phyloP scores from a whole-genome alignment of 2,329 filamentous ascomycete species.

The Aspergillus persii region DNA sequence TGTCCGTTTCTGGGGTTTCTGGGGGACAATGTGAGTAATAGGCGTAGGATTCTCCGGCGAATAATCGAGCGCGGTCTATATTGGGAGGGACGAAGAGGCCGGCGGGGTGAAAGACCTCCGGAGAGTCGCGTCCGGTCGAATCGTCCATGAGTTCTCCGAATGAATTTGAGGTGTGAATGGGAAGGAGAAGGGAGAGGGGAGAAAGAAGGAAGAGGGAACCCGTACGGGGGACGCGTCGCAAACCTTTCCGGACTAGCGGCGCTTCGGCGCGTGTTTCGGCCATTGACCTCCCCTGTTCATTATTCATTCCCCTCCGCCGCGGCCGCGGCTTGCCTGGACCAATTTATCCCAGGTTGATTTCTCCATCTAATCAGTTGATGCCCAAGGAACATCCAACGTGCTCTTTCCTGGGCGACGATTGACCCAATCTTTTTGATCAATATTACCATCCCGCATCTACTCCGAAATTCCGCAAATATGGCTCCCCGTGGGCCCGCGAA shows the following conservation, averaged over 20 bases:
- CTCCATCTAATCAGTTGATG: not conserved
- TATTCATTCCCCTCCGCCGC: slow-evolving; percentile 22
- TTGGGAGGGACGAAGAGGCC: slow-evolving; percentile 66
- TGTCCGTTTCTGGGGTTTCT: slow-evolving; percentile 50
- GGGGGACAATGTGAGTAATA: slow-evolving; percentile 69
- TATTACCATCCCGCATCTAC: slow-evolving; percentile 4
- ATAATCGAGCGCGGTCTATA: slow-evolving; percentile 56
- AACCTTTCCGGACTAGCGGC: slow-evolving; percentile 36
- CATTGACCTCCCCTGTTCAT: slow-evolving; percentile 12
- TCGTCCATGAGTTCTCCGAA: slow-evolving; percentile 32
- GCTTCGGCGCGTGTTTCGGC: slow-evolving; percentile 19
- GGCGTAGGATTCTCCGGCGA: slow-evolving; percentile 66
- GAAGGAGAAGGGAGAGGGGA: not conserved
- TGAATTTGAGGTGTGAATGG: too few species aligned
- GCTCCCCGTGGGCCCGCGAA: slow-evolving; percentile 41
- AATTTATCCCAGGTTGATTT: not conserved
- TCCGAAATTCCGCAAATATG: slow-evolving; percentile 25
- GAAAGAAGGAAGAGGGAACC: not conserved
- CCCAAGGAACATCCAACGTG: not conserved
- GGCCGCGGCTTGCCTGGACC: not conserved
- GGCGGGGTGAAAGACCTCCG: slow-evolving; percentile 34
- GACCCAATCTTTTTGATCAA: not conserved
- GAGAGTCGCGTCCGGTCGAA: slow-evolving; percentile 25
- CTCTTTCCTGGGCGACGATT: not conserved
- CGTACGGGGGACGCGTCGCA: slow-evolving; percentile 30